phyloP scores from a whole-genome alignment of 352 stramenopile genomes.

The Phytophthora ramorum region DNA sequence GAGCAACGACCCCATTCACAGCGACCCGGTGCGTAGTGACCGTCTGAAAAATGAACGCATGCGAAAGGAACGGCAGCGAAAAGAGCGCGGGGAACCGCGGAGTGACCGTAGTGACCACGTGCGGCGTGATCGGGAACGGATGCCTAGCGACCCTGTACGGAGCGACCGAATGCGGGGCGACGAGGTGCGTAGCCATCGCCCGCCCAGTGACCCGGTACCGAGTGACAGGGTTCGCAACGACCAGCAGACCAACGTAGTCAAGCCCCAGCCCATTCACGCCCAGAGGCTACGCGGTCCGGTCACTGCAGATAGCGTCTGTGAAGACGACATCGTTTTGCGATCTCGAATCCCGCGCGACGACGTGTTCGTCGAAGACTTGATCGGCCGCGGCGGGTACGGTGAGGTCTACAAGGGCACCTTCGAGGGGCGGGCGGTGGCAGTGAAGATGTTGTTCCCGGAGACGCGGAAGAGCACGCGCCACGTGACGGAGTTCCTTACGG shows the following conservation, averaged over 20 bases:
- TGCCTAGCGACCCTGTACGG: constrained; percentile 22
- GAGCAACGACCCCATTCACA: constrained; percentile 21
- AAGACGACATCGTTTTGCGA: constrained; percentile 53
- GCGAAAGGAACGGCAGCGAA: constrained; percentile 20
- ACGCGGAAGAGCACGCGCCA: constrained; percentile 43
- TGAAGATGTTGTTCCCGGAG: constrained; percentile 63
- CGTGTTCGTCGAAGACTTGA: constrained; percentile 44
- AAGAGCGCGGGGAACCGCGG: constrained; percentile 17
- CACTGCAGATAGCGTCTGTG: constrained; percentile 46
- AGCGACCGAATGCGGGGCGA: constrained; percentile 15
- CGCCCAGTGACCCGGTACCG: constrained; percentile 5
- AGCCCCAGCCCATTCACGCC: constrained; percentile 22
- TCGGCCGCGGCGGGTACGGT: constrained; percentile 58
- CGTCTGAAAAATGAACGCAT: constrained; percentile 18
- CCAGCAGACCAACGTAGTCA: neutral
- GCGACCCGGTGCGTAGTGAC: constrained; percentile 25
- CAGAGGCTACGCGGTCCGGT: constrained; percentile 32
- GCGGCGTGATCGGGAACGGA: constrained; percentile 4
- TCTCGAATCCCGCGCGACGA: constrained; percentile 52
- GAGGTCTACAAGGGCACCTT: constrained; percentile 62
- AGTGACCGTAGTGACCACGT: constrained; percentile 18
- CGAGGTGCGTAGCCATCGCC: constrained; percentile 13
- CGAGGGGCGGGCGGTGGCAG: constrained; percentile 40
- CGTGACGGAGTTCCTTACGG: constrained; percentile 56
- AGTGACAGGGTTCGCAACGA: constrained; percentile 14